A percentile compares a stretch with the other conserved stretches of the same genome.
These are phyloP conservation scores for Kwoniella sp. DNA, from an alignment of 768 basidiomycete species.

Conservation along the genomic window DNA sequence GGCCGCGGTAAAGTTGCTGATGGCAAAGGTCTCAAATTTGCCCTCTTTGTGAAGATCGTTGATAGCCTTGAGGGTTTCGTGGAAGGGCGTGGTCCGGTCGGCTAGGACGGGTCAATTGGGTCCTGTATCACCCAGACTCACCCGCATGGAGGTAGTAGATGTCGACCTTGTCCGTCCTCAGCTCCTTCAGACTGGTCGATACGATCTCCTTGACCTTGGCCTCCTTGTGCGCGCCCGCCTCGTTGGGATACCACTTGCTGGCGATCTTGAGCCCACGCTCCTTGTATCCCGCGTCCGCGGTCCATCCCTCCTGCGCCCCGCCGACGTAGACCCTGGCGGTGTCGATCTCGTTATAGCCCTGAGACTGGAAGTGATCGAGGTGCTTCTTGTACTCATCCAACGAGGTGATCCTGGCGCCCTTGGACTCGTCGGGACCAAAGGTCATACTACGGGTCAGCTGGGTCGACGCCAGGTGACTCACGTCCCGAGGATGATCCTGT, in stretches of 20 bases:
- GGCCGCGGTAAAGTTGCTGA: constrained; percentile 54
- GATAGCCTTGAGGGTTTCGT: constrained; percentile 55
- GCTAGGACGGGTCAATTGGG: constrained; percentile 1
- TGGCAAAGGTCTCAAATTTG: constrained; percentile 56
- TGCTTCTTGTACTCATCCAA: constrained; percentile 52
- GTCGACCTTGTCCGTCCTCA: constrained; percentile 55
- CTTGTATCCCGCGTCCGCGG: constrained; percentile 51
- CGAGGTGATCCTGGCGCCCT: constrained; percentile 38
- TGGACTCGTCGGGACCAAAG: constrained; percentile 31
- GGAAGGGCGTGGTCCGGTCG: constrained; percentile 54
- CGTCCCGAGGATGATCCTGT: constrained; percentile 13
- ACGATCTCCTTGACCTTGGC: constrained; percentile 51
- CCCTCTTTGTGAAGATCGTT: constrained; percentile 58
- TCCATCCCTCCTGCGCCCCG: constrained; percentile 43
- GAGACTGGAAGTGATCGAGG: constrained; percentile 57
- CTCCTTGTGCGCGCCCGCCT: constrained; percentile 35
- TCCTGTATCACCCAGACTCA: background rate
- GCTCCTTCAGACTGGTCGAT: constrained; percentile 52
- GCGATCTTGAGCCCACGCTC: constrained; percentile 58
- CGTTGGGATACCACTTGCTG: constrained; percentile 59
- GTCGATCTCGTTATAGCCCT: constrained; percentile 59
- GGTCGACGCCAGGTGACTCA: background rate
- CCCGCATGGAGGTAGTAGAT: constrained; percentile 56
- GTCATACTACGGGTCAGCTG: constrained; percentile 21
- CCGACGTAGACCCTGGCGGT: constrained; percentile 45